These are phyloP conservation scores for Grosmannia huntii DNA, from an alignment of 2,329 filamentous ascomycete genomes.

Conservation along the genomic window DNA sequence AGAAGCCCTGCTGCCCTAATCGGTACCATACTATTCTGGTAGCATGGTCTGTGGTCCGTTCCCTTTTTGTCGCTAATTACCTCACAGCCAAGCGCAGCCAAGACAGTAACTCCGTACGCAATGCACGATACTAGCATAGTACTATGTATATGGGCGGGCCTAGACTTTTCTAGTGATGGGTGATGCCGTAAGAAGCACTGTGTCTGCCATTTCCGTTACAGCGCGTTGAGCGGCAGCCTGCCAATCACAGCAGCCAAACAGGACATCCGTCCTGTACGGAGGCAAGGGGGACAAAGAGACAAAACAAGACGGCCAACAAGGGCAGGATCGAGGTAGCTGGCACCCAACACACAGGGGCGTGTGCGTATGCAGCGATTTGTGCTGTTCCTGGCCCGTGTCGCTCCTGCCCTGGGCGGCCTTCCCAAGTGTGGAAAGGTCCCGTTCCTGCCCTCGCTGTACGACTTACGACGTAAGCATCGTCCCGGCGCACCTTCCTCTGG, in stretches of 20 bases:
- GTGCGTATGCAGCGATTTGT: background rate
- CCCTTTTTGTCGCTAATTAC: background rate
- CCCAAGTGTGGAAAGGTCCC: background rate
- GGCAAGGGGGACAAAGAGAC: too few species aligned
- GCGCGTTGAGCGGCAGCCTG: too few species aligned
- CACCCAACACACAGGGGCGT: background rate
- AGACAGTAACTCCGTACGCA: background rate
- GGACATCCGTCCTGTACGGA: too few species aligned
- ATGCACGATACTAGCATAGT: too few species aligned
- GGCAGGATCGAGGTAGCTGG: too few species aligned
- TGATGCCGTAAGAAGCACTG: too few species aligned
- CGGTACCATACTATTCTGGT: too few species aligned
- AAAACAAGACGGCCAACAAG: too few species aligned
- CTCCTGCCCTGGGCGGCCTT: background rate
- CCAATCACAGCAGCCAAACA: too few species aligned
- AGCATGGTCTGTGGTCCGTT: background rate
- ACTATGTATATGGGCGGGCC: background rate
- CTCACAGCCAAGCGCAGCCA: background rate
- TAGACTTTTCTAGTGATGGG: too few species aligned
- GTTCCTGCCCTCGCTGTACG: background rate
- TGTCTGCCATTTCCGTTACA: too few species aligned
- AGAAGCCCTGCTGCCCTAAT: too few species aligned
- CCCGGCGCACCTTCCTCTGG: background rate
- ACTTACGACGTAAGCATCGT: background rate
- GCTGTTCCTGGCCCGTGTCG: background rate